Evolutionary conservation across 2,329 filamentous ascomycete species (phyloP).

Genomic region (Cadophora malorum): DNA sequence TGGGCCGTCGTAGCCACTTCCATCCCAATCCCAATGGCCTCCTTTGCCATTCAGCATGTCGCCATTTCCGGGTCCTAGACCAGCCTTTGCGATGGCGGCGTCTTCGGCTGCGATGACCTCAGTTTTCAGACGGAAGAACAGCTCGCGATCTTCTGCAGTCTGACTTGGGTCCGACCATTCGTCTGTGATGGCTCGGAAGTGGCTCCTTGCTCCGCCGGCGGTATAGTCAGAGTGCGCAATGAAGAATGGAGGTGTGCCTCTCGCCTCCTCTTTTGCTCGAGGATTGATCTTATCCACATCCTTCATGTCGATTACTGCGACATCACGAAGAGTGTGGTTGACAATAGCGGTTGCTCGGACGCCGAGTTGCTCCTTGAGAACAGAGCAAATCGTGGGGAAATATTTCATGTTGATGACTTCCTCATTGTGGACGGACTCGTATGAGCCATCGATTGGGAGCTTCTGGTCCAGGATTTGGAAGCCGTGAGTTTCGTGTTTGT

Average conservation of each 20-base stretch:
- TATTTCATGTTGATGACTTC: constrained; percentile 11
- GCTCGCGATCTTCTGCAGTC: neutral
- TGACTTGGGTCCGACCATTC: constrained; percentile 8
- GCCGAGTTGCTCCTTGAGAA: constrained; percentile 14
- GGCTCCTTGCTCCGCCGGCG: neutral
- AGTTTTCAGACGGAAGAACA: constrained; percentile 7
- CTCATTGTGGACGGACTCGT: constrained; percentile 1
- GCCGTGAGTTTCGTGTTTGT: constrained; percentile 10
- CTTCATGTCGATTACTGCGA: neutral
- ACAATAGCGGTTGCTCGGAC: constrained; percentile 10
- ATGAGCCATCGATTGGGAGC: constrained; percentile 8
- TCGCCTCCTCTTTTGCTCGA: neutral
- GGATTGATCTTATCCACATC: neutral
- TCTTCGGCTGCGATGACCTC: constrained; percentile 15
- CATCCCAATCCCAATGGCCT: constrained; percentile 21
- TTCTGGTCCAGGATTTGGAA: constrained; percentile 19
- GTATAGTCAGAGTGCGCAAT: constrained; percentile 15
- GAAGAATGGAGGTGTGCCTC: constrained; percentile 10
- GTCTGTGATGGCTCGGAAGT: constrained; percentile 7
- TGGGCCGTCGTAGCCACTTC: constrained; percentile 7
- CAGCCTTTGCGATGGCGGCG: neutral
- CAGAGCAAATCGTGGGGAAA: constrained; percentile 7
- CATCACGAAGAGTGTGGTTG: constrained; percentile 13
- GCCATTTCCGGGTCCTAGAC: neutral
- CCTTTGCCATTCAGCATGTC: constrained; percentile 10